Conservation (phyloP, 441 rosid species). For the Pelargonium australe region DNA sequence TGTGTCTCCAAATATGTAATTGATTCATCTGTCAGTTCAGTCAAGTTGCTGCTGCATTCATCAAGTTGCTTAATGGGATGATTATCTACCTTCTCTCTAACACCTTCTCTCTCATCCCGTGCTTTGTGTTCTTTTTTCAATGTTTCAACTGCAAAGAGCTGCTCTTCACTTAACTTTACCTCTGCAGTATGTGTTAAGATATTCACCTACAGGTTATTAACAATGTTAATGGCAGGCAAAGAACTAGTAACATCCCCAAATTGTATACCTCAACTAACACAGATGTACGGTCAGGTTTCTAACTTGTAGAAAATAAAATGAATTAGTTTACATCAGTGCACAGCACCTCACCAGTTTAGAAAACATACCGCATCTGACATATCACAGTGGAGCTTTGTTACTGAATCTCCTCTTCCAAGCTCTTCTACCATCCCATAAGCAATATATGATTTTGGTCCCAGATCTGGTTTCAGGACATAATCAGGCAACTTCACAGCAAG, state of each 20-base stretch:
- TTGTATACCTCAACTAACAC: too few relatives aligned
- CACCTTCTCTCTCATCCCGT: slow-evolving; percentile 53
- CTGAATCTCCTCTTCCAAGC: slow-evolving; percentile 95
- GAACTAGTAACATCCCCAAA: too few relatives aligned
- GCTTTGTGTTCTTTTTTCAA: slow-evolving; percentile 53
- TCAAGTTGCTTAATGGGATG: neutral
- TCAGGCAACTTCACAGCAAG: slow-evolving; percentile 70
- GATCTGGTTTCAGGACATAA: slow-evolving; percentile 60
- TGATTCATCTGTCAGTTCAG: too few relatives aligned
- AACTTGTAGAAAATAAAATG: too few relatives aligned
- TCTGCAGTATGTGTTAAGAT: slow-evolving; percentile 72
- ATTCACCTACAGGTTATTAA: slow-evolving; percentile 48
- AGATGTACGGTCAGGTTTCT: too few relatives aligned
- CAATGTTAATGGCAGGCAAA: too few relatives aligned
- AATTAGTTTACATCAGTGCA: too few relatives aligned
- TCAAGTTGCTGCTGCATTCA: too few relatives aligned
- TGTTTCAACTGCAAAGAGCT: slow-evolving; percentile 35
- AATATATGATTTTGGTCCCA: slow-evolving; percentile 93
- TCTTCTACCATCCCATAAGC: slow-evolving; percentile 68
- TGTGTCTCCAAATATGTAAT: neutral
- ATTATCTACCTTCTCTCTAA: slow-evolving; percentile 8
- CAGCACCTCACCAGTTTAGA: neutral
- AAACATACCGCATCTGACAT: slow-evolving; percentile 82
- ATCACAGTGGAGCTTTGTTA: slow-evolving; percentile 86
- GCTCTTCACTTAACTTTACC: slow-evolving; percentile 42